Evolutionary conservation across 192 early-diverging fungal species (phyloP), one percentile per base, ranked within the genome.

Genomic region (Thamnidium elegans): DNA sequence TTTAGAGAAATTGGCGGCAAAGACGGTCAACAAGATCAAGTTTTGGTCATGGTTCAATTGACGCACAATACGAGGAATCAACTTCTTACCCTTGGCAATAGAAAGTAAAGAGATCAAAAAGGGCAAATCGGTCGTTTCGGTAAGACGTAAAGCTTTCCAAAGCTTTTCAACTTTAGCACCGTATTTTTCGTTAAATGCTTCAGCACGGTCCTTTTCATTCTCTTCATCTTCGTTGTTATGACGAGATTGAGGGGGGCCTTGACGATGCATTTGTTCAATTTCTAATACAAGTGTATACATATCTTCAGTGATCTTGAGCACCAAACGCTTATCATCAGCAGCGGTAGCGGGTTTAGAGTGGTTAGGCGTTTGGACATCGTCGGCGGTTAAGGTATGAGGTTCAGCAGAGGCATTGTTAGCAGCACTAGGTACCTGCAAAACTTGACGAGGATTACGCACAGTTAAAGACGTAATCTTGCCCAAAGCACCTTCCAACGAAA

Each of bases 391-490:
- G 23, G 54, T 11, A 21, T 62, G 1, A 58, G 26, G 26, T 26
- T 73, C 75, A 30, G 65, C 26, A n/a, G 71, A 69, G 48, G 61
- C 64, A 52, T 19, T 23, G 19, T 26, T 10, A 23, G 42, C 10
- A 9, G 17, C 10, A 15, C 20, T 23, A 15, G 39, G 58, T 39
- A 92, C 92, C 68, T 84, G 86, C 65, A 94, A 79, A 13, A 90
- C 76, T 66, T 96, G 94, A 50, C 91, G 89, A 3, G 97, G 97
- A 66, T 94, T 94, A 55, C 89, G 81, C 26, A 90, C 89, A 13
- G 97, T 94, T 64, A 89, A 88, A 50, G 92, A 78, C 1, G 95
- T 89, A 61, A 99, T 95, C 68, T 92, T 97, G 61, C 97, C 97
- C 19, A 99, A 78, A 21, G 95, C 94, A 15, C 96, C 96, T 73